Conservation (phyloP, 2,329 filamentous ascomycete species). For the Periglandula ipomoeae region DNA sequence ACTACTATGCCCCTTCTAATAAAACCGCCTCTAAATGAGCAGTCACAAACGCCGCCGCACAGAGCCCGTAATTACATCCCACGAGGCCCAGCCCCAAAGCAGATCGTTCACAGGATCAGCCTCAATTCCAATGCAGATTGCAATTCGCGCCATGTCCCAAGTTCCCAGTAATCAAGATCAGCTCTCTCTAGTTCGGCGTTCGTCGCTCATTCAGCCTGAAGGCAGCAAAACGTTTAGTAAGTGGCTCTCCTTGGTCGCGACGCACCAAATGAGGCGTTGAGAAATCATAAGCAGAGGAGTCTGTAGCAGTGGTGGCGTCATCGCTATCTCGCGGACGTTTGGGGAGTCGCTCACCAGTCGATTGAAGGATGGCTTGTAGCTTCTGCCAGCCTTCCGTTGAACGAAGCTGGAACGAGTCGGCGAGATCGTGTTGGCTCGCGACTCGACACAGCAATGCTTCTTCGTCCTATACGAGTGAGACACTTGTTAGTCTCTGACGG, state of each 20-base stretch:
- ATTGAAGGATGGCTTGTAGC: conserved; percentile 83
- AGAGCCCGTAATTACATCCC: background rate
- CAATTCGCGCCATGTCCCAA: background rate
- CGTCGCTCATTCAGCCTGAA: conserved; percentile 48
- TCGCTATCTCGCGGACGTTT: conserved; percentile 51
- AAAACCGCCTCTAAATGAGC: background rate
- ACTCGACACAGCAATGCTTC: conserved; percentile 77
- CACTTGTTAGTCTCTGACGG: background rate
- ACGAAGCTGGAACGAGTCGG: conserved; percentile 73
- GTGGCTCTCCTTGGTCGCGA: conserved; percentile 38
- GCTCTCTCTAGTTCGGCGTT: conserved; percentile 1
- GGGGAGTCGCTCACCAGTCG: conserved; percentile 91
- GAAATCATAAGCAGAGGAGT: conserved; percentile 14
- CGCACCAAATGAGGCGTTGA: conserved; percentile 2
- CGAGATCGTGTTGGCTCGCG: conserved; percentile 70
- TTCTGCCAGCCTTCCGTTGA: conserved; percentile 91
- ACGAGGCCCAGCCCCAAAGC: background rate
- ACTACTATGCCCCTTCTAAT: background rate
- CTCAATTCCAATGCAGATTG: background rate
- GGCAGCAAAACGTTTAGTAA: conserved; percentile 59
- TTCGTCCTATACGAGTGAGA: conserved; percentile 58
- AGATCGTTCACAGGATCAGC: background rate
- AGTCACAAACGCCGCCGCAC: background rate
- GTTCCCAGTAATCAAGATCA: background rate
- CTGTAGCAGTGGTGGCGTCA: conserved; percentile 18